phyloP scores from a whole-genome alignment of 2,329 filamentous ascomycete genomes.

The Beauveria medogensis region DNA sequence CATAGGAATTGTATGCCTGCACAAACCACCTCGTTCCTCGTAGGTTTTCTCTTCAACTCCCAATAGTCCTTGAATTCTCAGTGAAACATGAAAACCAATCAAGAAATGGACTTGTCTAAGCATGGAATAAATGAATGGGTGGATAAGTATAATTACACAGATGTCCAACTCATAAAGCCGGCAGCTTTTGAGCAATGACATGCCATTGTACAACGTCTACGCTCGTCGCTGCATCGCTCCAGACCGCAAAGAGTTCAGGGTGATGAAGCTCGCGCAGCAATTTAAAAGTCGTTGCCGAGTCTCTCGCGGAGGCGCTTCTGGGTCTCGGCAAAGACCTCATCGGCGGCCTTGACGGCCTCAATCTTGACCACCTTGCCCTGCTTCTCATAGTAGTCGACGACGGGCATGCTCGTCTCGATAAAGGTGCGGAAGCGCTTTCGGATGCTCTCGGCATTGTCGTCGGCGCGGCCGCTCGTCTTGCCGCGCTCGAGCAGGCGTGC shows the following conservation, averaged over 20 bases:
- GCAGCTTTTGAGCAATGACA: background rate
- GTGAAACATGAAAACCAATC: background rate
- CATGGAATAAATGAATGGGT: background rate
- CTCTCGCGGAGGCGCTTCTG: slow-evolving; percentile 40
- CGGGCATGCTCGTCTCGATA: slow-evolving; percentile 94
- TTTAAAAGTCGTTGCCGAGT: slow-evolving; percentile 30
- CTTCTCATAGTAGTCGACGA: slow-evolving; percentile 75
- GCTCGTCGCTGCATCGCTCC: background rate
- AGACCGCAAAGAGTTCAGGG: background rate
- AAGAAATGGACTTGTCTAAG: background rate
- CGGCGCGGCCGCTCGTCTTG: slow-evolving; percentile 82
- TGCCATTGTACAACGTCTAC: background rate
- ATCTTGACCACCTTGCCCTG: slow-evolving; percentile 76
- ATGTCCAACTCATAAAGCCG: background rate
- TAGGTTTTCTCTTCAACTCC: background rate
- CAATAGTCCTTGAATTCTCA: background rate
- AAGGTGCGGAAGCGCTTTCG: slow-evolving; percentile 94
- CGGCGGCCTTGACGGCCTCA: slow-evolving; percentile 59
- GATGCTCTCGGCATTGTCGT: slow-evolving; percentile 94
- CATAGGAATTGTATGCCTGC: slow-evolving; percentile 4
- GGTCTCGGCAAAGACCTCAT: slow-evolving; percentile 50
- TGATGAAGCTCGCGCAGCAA: background rate
- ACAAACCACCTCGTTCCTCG: background rate
- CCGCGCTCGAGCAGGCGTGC: slow-evolving; percentile 75
- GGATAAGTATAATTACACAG: background rate